Percentiles rank a stretch among this genome's conserved stretches.
Conservation (phyloP, 345 rosid species). For the Eucalyptus marginata region DNA sequence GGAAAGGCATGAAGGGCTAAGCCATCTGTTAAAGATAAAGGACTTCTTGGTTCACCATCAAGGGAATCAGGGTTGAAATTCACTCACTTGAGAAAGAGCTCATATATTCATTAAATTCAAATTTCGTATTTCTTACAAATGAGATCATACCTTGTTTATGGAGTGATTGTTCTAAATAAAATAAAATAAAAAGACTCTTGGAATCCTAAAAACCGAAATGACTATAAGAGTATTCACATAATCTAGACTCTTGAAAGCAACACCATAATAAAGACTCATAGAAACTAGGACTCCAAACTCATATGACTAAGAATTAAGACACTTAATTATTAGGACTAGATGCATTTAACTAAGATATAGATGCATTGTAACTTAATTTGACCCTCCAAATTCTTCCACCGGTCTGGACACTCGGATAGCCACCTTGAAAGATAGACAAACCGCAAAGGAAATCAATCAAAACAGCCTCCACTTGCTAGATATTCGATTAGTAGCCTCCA, state of each 20-base stretch:
- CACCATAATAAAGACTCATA: background rate
- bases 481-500: background rate
- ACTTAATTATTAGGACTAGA: background rate
- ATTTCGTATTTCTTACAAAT: background rate
- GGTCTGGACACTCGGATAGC: background rate
- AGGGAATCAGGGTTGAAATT: background rate
- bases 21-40: background rate
- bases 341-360: background rate
- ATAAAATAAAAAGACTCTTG: background rate
- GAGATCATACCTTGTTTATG: background rate
- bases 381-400: background rate
- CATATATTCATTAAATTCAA: background rate
- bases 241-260: background rate
- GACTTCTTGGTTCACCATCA: background rate
- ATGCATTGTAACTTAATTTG: background rate
- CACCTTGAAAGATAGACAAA: background rate
- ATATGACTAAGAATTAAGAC: background rate
- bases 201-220: too few relatives aligned
- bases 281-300: background rate
- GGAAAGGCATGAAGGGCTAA: background rate
- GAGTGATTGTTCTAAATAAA: background rate
- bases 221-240: fast-evolving
- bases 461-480: background rate
- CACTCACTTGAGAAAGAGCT: background rate
- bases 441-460: background rate